phyloP scores from a whole-genome alignment of 306 rosid species.

The Quercus rubra region DNA sequence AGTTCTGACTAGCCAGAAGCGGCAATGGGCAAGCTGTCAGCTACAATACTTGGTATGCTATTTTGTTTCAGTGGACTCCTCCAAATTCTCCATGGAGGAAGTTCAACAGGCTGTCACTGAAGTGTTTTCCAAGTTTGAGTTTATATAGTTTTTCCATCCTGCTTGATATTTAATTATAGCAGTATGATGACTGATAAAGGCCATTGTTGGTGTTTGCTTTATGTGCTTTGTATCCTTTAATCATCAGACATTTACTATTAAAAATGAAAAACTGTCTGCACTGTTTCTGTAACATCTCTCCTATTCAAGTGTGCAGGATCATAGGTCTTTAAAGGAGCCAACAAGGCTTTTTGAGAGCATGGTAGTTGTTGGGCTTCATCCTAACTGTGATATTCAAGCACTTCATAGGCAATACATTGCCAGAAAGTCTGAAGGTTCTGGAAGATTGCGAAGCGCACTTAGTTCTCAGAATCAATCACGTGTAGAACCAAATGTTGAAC shows the following conservation, averaged over 20 bases:
- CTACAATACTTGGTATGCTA: constrained; percentile 59
- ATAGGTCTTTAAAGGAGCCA: constrained; percentile 84
- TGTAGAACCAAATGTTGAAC: constrained; percentile 85
- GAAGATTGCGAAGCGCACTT: constrained; percentile 62
- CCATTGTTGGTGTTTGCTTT: not conserved
- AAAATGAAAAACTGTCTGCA: not conserved
- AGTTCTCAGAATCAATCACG: constrained; percentile 62
- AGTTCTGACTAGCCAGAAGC: constrained; percentile 80
- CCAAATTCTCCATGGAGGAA: not conserved
- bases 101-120: not conserved
- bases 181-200: not conserved
- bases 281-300: constrained; percentile 18
- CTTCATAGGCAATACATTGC: constrained; percentile 64
- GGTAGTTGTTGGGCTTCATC: constrained; percentile 93
- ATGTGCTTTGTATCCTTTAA: not conserved
- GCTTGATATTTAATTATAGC: constrained; percentile 6
- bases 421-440: constrained; percentile 63
- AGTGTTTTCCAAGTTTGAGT: not conserved
- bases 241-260: not conserved
- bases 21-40: constrained; percentile 92
- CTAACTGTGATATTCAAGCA: constrained; percentile 81
- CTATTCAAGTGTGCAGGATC: constrained; percentile 65
- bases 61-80: not conserved
- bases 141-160: not conserved
- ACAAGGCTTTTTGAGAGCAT: constrained; percentile 86